Conservation (phyloP, 192 early-diverging fungal genomes). For the Gonapodya prolifera region DNA sequence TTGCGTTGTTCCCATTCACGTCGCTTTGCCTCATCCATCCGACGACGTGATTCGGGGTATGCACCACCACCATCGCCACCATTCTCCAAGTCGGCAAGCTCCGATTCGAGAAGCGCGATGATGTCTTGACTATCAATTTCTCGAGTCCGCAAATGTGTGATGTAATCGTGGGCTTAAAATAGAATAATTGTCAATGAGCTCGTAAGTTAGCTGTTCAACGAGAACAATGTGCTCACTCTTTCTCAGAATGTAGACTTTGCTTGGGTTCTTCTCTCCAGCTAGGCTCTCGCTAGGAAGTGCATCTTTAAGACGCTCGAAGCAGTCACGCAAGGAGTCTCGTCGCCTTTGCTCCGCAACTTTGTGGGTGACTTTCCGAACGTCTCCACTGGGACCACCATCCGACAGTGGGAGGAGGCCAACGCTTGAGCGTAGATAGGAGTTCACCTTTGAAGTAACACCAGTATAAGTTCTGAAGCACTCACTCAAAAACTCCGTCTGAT, state of each 20-base stretch:
- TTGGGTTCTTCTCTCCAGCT: slow-evolving; percentile 67
- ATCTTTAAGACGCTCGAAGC: slow-evolving; percentile 65
- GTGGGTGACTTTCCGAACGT: slow-evolving; percentile 74
- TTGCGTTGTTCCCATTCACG: not conserved
- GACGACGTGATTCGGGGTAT: not conserved
- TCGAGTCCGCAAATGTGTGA: not conserved
- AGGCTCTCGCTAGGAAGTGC: slow-evolving; percentile 41
- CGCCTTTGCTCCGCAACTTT: slow-evolving; percentile 95
- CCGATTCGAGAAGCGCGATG: not conserved
- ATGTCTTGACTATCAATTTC: not conserved
- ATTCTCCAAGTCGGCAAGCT: not conserved
- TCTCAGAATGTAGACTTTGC: slow-evolving; percentile 71
- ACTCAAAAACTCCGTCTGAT: no score
- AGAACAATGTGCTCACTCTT: slow-evolving; percentile 15
- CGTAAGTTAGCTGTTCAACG: not conserved
- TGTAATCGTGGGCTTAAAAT: not conserved
- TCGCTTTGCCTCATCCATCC: not conserved
- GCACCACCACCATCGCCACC: not conserved
- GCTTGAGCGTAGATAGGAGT: no score
- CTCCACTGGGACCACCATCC: slow-evolving; percentile 65
- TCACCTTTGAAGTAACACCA: no score
- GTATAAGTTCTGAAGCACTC: no score
- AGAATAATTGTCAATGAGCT: not conserved
- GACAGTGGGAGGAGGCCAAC: slow-evolving; percentile 63
- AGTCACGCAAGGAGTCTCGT: slow-evolving; percentile 79